Conservation (phyloP, 2,329 filamentous ascomycete genomes). For the Rasamsonia emersonii region DNA sequence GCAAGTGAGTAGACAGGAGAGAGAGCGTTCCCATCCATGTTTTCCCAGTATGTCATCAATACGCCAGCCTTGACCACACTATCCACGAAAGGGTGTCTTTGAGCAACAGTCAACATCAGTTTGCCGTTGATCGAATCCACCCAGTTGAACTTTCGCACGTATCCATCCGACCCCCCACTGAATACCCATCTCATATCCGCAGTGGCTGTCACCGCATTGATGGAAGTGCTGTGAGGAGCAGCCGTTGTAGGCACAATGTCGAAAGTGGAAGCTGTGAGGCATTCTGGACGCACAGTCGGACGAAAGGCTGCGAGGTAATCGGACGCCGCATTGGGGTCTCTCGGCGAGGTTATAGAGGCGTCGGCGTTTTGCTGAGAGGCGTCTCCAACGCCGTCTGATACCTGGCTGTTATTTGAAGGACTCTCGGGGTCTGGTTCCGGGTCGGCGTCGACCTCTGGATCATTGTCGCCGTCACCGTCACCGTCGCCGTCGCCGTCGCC, state of each 20-base stretch:
- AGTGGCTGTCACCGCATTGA: conserved; percentile 86
- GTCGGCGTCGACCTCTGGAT: conserved; percentile 26
- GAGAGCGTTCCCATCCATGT: conserved; percentile 67
- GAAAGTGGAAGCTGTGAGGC: conserved; percentile 70
- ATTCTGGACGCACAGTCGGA: conserved; percentile 64
- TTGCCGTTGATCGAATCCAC: conserved; percentile 92
- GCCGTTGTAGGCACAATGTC: conserved; percentile 97
- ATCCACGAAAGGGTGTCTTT: conserved; percentile 93
- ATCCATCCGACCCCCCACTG: conserved; percentile 87
- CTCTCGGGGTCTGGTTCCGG: conserved; percentile 27
- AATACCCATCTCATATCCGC: conserved; percentile 94
- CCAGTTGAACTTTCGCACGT: conserved; percentile 95
- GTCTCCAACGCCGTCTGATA: conserved; percentile 27
- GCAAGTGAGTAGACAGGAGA: conserved; percentile 93
- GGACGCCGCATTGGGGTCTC: conserved; percentile 26
- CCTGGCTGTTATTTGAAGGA: conserved; percentile 32
- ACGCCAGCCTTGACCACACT: conserved; percentile 93
- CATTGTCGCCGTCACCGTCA: conserved; percentile 29
- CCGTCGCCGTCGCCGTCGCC: conserved; percentile 25
- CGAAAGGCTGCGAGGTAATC: conserved; percentile 39
- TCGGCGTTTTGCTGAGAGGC: conserved; percentile 39
- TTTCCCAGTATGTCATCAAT: conserved; percentile 96
- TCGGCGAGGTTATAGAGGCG: conserved; percentile 41
- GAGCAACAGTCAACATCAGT: conserved; percentile 84
- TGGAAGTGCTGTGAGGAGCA: conserved; percentile 87